Evolutionary conservation across 495 filamentous ascomycete species (phyloP).

Genomic region (Penicillium antarcticum): DNA sequence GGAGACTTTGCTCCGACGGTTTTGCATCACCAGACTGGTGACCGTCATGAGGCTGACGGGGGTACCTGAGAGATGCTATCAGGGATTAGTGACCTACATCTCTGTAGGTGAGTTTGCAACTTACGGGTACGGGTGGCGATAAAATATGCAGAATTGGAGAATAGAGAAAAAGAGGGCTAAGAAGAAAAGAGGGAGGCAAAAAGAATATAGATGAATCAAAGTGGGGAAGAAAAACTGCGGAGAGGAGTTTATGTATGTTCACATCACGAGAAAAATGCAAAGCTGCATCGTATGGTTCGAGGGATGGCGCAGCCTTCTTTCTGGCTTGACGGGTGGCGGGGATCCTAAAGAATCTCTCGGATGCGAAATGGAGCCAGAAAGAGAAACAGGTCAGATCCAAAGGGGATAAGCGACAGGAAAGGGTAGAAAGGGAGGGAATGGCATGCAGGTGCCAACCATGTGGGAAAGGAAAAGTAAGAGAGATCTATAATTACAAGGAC

Average conservation of each 20-base stretch:
- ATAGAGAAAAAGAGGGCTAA: neutral
- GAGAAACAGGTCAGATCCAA: conserved; percentile 2
- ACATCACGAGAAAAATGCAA: conserved; percentile 18
- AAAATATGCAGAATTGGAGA: conserved; percentile 6
- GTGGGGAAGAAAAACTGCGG: conserved; percentile 6
- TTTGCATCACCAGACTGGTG: conserved; percentile 36
- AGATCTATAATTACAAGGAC: conserved; percentile 3
- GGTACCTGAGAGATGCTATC: neutral
- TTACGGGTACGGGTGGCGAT: neutral
- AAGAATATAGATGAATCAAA: conserved; percentile 5
- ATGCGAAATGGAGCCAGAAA: conserved; percentile 9
- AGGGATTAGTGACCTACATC: neutral
- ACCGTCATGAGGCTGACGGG: conserved; percentile 33
- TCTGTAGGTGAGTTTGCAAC: conserved; percentile 13
- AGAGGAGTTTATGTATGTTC: conserved; percentile 19
- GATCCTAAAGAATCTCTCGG: conserved; percentile 19
- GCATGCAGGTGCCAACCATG: conserved; percentile 44
- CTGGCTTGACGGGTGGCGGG: conserved; percentile 27
- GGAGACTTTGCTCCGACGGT: conserved; percentile 30
- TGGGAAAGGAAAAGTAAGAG: conserved; percentile 24
- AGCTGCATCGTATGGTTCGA: conserved; percentile 15
- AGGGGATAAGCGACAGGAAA: conserved; percentile 1
- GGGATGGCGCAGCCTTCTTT: conserved; percentile 20
- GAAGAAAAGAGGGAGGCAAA: neutral
- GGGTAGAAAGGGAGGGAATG: conserved; percentile 6